Conservation (phyloP, 345 rosid species). For the Toxicodendron radicans region DNA sequence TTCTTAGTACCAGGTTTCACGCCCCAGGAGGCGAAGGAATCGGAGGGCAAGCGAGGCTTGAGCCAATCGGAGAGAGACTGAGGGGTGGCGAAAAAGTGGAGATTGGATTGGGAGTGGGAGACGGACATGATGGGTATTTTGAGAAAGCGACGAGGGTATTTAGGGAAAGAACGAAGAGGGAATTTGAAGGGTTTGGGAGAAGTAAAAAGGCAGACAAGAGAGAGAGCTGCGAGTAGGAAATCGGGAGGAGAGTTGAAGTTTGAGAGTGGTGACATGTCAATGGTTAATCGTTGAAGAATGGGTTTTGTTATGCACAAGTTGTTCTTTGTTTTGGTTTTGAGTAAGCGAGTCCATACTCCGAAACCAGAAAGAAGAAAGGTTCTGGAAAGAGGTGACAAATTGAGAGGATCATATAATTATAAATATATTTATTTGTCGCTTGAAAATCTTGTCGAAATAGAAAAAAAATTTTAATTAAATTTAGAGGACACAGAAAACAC, state of each 20-base stretch:
- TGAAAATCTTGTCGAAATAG: neutral
- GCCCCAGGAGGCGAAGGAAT: constrained; percentile 86
- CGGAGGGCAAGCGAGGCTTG: constrained; percentile 74
- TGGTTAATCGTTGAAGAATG: neutral
- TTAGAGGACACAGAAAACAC: no score
- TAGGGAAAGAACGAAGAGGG: constrained; percentile 39
- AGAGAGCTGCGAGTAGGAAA: constrained; percentile 42
- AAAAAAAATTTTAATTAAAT: no score
- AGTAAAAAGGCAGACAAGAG: constrained; percentile 40
- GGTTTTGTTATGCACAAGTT: no score
- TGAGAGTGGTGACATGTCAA: neutral
- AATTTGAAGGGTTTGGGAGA: constrained; percentile 38
- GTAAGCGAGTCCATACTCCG: no score
- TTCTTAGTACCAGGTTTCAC: constrained; percentile 92
- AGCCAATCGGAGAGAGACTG: constrained; percentile 93
- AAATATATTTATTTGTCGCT: no score
- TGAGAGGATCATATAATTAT: neutral
- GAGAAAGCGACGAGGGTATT: constrained; percentile 48
- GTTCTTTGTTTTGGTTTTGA: no score
- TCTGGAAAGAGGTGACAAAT: neutral
- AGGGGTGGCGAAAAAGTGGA: constrained; percentile 56
- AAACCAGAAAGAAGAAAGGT: neutral
- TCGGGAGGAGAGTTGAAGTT: constrained; percentile 31
- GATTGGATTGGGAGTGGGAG: constrained; percentile 18
- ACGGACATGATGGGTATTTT: constrained; percentile 48